phyloP scores from a whole-genome alignment of 495 filamentous ascomycete species.

The Lichenothelia convexa region DNA sequence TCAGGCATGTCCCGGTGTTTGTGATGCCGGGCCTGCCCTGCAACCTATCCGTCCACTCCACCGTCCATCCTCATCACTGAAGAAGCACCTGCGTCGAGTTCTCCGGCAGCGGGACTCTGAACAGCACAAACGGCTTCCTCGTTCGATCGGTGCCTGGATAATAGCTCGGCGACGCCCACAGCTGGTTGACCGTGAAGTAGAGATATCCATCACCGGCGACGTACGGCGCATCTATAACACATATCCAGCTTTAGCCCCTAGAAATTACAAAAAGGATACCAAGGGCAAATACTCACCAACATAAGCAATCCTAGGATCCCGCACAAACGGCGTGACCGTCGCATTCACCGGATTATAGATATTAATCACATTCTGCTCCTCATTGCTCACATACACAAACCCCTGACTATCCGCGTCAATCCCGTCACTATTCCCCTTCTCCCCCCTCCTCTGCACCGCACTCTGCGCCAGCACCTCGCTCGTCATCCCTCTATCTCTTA shows the following conservation, averaged over 20 bases:
- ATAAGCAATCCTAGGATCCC: too few species aligned
- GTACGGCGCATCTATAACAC: conserved; percentile 3
- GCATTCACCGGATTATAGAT: conserved; percentile 26
- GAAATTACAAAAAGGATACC: too few species aligned
- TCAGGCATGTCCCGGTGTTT: too few species aligned
- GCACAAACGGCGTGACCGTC: conserved; percentile 16
- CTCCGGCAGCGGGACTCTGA: conserved; percentile 18
- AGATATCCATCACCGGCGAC: conserved; percentile 18
- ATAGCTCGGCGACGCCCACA: conserved; percentile 5
- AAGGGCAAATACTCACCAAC: too few species aligned
- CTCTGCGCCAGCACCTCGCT: conserved; percentile 15
- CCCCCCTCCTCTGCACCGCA: conserved; percentile 8
- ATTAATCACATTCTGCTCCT: conserved; percentile 24
- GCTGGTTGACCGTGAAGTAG: conserved; percentile 19
- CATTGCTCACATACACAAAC: conserved; percentile 22
- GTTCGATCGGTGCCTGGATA: conserved; percentile 14
- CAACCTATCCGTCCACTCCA: too few species aligned
- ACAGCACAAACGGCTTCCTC: conserved; percentile 20
- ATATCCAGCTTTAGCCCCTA: too few species aligned
- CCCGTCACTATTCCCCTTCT: conserved; percentile 19
- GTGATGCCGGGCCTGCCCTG: too few species aligned
- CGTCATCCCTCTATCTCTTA: conserved; percentile 10
- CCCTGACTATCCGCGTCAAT: conserved; percentile 22
- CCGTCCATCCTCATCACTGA: too few species aligned
- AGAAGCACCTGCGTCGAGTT: conserved; percentile 22